phyloP scores from a whole-genome alignment of 2,329 filamentous ascomycete species.

The Didymella arachidicola region DNA sequence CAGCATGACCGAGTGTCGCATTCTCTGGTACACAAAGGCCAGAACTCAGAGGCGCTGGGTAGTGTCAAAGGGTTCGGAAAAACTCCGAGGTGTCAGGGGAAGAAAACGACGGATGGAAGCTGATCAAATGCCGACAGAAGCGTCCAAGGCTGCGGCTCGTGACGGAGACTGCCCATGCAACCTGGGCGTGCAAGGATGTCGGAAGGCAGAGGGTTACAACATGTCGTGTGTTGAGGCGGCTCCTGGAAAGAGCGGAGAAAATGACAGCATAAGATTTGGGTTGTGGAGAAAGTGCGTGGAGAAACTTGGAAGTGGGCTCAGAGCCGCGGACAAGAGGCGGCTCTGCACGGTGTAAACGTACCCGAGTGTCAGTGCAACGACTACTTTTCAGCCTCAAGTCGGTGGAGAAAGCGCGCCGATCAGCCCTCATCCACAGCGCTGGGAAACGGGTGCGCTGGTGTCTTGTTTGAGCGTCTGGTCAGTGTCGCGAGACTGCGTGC shows the following conservation, averaged over 20 bases:
- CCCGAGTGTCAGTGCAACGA: slow-evolving; percentile 48
- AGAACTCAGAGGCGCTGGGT: slow-evolving; percentile 9
- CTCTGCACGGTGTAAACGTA: slow-evolving; percentile 49
- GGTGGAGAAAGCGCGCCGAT: slow-evolving; percentile 48
- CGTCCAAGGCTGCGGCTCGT: slow-evolving; percentile 26
- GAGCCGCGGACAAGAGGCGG: slow-evolving; percentile 35
- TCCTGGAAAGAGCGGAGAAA: slow-evolving; percentile 19
- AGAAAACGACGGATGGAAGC: slow-evolving; percentile 15
- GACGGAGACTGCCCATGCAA: slow-evolving; percentile 24
- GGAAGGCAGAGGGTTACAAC: slow-evolving; percentile 25
- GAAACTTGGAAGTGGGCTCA: slow-evolving; percentile 25
- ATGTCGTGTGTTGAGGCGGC: slow-evolving; percentile 15
- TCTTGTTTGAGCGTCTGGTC: slow-evolving; percentile 10
- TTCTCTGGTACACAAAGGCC: slow-evolving; percentile 21
- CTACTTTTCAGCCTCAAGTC: slow-evolving; percentile 49
- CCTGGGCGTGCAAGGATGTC: slow-evolving; percentile 25
- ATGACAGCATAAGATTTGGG: slow-evolving; percentile 22
- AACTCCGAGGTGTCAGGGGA: slow-evolving; percentile 17
- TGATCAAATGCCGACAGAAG: slow-evolving; percentile 24
- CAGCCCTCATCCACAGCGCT: slow-evolving; percentile 24
- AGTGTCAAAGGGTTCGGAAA: slow-evolving; percentile 19
- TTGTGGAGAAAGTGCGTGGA: slow-evolving; percentile 25
- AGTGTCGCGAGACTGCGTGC: slow-evolving; percentile 16
- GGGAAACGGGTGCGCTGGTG: slow-evolving; percentile 4
- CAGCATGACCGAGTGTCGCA: slow-evolving; percentile 37